Base-by-base conservation (phyloP, 192 early-diverging fungal genomes). In the Backusella luteola region DNA sequence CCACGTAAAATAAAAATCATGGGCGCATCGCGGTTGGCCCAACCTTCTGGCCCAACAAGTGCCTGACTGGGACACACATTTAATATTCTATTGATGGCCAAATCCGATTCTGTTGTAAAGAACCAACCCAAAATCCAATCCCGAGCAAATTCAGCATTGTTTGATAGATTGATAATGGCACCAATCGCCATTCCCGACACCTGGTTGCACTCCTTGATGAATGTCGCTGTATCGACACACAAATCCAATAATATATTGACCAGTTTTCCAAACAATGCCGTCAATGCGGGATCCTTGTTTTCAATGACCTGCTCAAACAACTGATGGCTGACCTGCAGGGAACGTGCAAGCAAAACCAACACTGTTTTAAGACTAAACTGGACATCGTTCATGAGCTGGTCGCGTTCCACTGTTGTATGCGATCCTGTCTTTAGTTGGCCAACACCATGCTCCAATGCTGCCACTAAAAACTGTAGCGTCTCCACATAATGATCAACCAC, bases 1-100 rank as follows among this genome's bases (percentile, higher is more conserved):
- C 87, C 87, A 34, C 85, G 81, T 17, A 88, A 76, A 4, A 86
- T 71, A 36, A 76, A 81, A 3, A 88, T 42, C 85, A 88, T 82
- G 35, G 75, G 71, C 1, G 75, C 67, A 36, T 84, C 78, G 6
- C 66, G 69, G 14, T 32, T 68, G 19, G 36, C 49, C 84, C 82
- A 85, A 17, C 82, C 82, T 15, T 19, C 12, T 2, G 49, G 39
- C 0, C 69, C 71, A 2, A 67, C 46, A 26, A 80, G 52, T 21
- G 19, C n/a, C 63, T 34, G 29, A 8, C 66, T 69, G 15, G 66
- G 63, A 32, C 23, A 11, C 5, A 83, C 53, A 9, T 49, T 67
- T 4, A 66, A 70, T 59, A 56, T 19, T 19, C 0, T 52, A 3
- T 19, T 15, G 2, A 76, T 59, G 3, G 23, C 17, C 21, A 26